These are phyloP conservation scores for Ilex aquifolium DNA, from an alignment of 257 asterid species.

Conservation along the genomic window DNA sequence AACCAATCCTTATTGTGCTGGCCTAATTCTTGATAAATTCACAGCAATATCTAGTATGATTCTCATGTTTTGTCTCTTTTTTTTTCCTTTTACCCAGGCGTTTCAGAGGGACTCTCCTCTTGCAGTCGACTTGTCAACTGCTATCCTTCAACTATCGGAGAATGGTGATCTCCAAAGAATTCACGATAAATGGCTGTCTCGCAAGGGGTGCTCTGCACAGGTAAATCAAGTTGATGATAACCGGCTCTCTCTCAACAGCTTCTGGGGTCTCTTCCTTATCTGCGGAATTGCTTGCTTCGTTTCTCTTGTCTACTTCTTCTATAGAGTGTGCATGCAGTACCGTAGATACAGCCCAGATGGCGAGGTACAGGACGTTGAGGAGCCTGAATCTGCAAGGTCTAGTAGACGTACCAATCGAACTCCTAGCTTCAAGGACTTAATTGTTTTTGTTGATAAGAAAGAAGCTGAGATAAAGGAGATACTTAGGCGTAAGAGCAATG, in stretches of 20 bases:
- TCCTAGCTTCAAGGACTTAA: constrained; percentile 55
- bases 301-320: constrained; percentile 43
- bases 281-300: constrained; percentile 28
- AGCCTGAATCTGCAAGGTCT: constrained; percentile 26
- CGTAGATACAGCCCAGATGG: constrained; percentile 38
- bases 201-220: constrained; percentile 14
- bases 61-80: not conserved
- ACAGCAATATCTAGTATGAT: no score
- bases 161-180: constrained; percentile 44
- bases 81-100: constrained; percentile 16
- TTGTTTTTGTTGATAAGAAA: constrained; percentile 63
- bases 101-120: constrained; percentile 40
- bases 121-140: constrained; percentile 36
- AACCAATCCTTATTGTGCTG: no score
- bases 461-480: constrained; percentile 70
- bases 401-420: constrained; percentile 26
- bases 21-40: no score
- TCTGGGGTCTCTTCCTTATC: constrained; percentile 40
- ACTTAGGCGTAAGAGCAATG: constrained; percentile 38
- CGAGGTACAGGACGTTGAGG: constrained; percentile 33
- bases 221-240: constrained; percentile 8
- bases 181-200: constrained; percentile 39
- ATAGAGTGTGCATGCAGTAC: constrained; percentile 60
- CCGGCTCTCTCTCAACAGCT: constrained; percentile 36
- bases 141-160: constrained; percentile 44